Percentiles rank a stretch among this genome's conserved stretches.
Evolutionary conservation across 2,329 filamentous ascomycete species (phyloP).

Genomic region (Ploettnerulaceae sp.): DNA sequence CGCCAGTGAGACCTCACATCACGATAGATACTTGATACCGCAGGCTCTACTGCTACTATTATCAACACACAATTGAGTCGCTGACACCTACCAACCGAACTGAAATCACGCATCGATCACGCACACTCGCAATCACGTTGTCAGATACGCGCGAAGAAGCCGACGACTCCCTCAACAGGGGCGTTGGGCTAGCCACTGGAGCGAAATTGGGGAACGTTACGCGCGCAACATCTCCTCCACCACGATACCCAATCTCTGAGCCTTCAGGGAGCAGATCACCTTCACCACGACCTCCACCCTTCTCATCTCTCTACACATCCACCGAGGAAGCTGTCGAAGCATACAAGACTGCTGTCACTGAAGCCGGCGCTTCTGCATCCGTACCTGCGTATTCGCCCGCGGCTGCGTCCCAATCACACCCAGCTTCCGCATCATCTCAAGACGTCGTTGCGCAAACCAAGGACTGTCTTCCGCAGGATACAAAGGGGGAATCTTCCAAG

Average conservation of each 20-base stretch:
- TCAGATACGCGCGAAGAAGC: conserved; percentile 40
- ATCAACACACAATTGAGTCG: conserved; percentile 6
- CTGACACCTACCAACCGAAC: conserved; percentile 1
- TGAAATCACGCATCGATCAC: conserved; percentile 7
- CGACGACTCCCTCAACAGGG: conserved; percentile 36
- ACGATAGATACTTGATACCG: not conserved
- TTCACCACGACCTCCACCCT: conserved; percentile 49
- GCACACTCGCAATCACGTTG: conserved; percentile 41
- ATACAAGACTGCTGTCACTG: conserved; percentile 36
- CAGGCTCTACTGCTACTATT: not conserved
- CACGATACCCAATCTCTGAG: conserved; percentile 52
- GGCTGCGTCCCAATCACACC: conserved; percentile 34
- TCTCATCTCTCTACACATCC: conserved; percentile 54
- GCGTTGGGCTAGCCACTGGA: conserved; percentile 36
- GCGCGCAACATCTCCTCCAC: conserved; percentile 49
- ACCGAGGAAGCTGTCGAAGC: conserved; percentile 36
- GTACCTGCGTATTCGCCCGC: conserved; percentile 53
- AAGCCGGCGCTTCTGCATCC: conserved; percentile 34
- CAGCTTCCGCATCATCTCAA: conserved; percentile 32
- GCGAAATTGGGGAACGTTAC: conserved; percentile 35
- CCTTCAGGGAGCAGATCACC: conserved; percentile 44
- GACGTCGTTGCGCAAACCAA: conserved; percentile 67
- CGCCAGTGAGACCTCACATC: not conserved
- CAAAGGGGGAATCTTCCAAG: conserved; percentile 67
- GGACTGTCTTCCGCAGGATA: conserved; percentile 74